Evolutionary conservation across 1,284 basidiomycete genomes (phyloP), one percentile per base, ranked within the genome.

Genomic region (Tilletia walkeri): DNA sequence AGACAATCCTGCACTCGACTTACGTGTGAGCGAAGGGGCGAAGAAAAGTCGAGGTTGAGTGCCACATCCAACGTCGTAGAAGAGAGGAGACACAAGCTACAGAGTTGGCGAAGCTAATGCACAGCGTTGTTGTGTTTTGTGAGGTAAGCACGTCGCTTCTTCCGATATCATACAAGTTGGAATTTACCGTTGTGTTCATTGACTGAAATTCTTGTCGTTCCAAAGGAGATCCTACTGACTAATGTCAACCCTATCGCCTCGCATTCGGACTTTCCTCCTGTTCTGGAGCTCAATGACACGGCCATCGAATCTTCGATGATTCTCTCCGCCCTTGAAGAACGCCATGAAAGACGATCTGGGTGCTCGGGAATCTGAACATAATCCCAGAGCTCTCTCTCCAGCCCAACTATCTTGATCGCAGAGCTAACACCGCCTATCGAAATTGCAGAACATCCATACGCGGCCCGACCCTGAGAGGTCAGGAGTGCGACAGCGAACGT

Each of bases 241-340:
- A 38, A 63, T 34, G 36, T 63, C 34, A 63, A 6, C n/a, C 38
- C 39, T 14, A 34, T 63, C 12, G 36, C 59, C 30, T 14, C 34
- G 34, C 59, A 63, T 63, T 36, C 39, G 6, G 30, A 34, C 12
- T 41, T 63, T 34, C 39, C 59, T 3, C 59, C 59, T 3, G 20
- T 63, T 6, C 36, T 63, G 36, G 59, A 63, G 34, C 59, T 63
- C 36, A 38, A 63, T n/a, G 36, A 63, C 36, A 63, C 59, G 4
- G 59, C 30, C 34, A 12, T 63, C 9, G 59, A 63, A 5, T 16
- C 38, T 16, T 24, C 14, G 6, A 63, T 41, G 59, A n/a, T 63
- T 18, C 39, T 63, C 36, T 34, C 30, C 7, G 59, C 59, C 18
- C 38, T 63, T 6, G 34, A 63, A 4, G 9, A 38, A 63, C 18